These are phyloP conservation scores for Xylaria sp. DNA, from an alignment of 2,329 filamentous ascomycete species.

Conservation along the genomic window DNA sequence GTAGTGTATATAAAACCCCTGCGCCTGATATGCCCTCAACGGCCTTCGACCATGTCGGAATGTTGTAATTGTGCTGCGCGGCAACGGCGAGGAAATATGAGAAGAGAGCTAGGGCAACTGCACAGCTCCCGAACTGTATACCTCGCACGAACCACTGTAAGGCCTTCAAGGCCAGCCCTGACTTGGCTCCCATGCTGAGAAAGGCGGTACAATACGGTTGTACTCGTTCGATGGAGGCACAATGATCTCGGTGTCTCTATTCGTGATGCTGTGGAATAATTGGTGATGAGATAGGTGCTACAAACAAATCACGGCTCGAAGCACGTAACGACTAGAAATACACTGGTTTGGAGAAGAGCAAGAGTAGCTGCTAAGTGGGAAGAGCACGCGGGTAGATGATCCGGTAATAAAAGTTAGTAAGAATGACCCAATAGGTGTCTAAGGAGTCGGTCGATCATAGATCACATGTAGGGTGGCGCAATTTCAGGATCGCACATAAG, in stretches of 20 bases:
- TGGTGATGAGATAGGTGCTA: neutral
- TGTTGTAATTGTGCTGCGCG: constrained; percentile 65
- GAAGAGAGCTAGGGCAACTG: constrained; percentile 78
- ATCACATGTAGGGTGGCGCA: constrained; percentile 8
- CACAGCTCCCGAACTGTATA: constrained; percentile 74
- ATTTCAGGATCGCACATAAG: neutral
- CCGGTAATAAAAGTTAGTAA: constrained; percentile 6
- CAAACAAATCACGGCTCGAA: neutral
- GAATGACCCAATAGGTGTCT: constrained; percentile 7
- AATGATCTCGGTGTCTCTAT: neutral
- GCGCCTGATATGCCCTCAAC: constrained; percentile 80
- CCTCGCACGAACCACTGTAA: constrained; percentile 74
- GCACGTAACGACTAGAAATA: neutral
- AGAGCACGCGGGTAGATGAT: neutral
- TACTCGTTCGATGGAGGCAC: constrained; percentile 17
- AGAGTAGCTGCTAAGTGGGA: neutral
- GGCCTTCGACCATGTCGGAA: constrained; percentile 70
- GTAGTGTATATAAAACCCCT: constrained; percentile 74
- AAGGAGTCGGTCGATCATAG: constrained; percentile 25
- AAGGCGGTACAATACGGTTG: constrained; percentile 16
- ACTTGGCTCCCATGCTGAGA: constrained; percentile 60
- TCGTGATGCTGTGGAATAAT: neutral
- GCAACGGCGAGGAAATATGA: constrained; percentile 84
- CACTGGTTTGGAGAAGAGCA: neutral
- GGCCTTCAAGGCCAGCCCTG: constrained; percentile 69